Percentiles rank a stretch among this genome's conserved stretches.
Evolutionary conservation across 2,329 filamentous ascomycete genomes (phyloP).

Genomic region (Hypocrella siamensis): DNA sequence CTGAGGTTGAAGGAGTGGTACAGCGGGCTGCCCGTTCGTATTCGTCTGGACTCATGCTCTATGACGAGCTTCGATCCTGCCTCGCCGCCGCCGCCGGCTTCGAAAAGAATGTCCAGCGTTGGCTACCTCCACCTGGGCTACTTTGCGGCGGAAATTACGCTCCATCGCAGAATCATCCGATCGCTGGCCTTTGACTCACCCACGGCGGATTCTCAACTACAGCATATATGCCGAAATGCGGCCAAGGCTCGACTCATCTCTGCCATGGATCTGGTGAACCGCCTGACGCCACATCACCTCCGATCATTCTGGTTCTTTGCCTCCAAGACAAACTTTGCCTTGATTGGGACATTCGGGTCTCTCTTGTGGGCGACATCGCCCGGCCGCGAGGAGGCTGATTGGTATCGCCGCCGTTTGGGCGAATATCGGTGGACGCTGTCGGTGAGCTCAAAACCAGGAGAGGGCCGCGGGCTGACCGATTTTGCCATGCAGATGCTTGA

Average conservation of each 20-base stretch:
- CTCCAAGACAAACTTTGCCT: constrained; percentile 77
- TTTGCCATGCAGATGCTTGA: constrained; percentile 70
- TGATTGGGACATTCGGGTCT: constrained; percentile 88
- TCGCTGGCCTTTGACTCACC: constrained; percentile 39
- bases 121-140: constrained; percentile 83
- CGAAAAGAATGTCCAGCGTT: constrained; percentile 39
- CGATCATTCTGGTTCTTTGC: constrained; percentile 89
- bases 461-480: constrained; percentile 40
- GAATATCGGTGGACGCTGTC: constrained; percentile 93
- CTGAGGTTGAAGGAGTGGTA: constrained; percentile 76
- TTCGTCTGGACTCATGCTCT: constrained; percentile 49
- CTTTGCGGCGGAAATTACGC: constrained; percentile 85
- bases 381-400: constrained; percentile 76
- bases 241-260: constrained; percentile 90
- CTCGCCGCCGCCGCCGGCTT: constrained; percentile 16
- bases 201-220: constrained; percentile 58
- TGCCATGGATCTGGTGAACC: constrained; percentile 94
- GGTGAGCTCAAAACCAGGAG: constrained; percentile 61
- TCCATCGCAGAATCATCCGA: constrained; percentile 80
- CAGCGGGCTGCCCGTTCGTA: constrained; percentile 43
- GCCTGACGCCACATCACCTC: constrained; percentile 71
- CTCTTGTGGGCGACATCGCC: constrained; percentile 81
- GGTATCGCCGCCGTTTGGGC: constrained; percentile 70
- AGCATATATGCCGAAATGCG: constrained; percentile 84
- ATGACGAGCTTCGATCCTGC: constrained; percentile 8